Percentiles rank a stretch among this genome's conserved stretches.
These are phyloP conservation scores for Musa schizocarpa DNA, from an alignment of 176 grass and related monocot species.

Conservation along the genomic window DNA sequence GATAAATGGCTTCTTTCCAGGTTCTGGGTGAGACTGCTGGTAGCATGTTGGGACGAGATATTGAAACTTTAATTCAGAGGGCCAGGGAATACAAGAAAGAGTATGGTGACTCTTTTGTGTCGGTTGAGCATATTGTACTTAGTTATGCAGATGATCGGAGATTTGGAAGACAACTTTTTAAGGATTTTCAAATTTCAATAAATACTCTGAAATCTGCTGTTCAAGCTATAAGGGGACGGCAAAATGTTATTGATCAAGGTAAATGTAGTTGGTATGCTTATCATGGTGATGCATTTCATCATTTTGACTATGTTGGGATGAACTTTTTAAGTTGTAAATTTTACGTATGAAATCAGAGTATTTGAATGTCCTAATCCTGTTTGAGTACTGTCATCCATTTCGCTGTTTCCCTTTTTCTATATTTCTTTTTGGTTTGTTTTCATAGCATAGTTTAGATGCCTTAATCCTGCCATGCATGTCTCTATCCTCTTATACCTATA, in stretches of 20 bases:
- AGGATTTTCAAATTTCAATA: conserved; percentile 78
- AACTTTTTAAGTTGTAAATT: neutral
- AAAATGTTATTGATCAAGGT: conserved; percentile 98
- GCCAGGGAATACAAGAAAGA: conserved; percentile 89
- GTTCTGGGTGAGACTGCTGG: conserved; percentile 85
- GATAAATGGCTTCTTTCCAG: conserved; percentile 26
- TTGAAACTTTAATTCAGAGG: conserved; percentile 83
- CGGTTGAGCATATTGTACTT: conserved; percentile 91
- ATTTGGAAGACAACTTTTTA: conserved; percentile 86
- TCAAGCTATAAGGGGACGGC: conserved; percentile 75
- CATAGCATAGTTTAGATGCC: neutral
- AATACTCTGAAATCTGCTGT: conserved; percentile 65
- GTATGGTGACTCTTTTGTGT: conserved; percentile 86
- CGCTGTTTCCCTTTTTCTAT: too few relatives aligned
- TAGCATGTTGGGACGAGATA: conserved; percentile 82
- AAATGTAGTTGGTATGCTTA: neutral
- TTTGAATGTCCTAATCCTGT: too few relatives aligned
- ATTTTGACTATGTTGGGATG: neutral
- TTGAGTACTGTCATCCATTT: neutral
- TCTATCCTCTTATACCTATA: too few relatives aligned
- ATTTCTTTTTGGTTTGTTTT: neutral
- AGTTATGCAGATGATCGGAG: conserved; percentile 74
- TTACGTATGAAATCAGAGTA: too few relatives aligned
- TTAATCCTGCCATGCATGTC: neutral
- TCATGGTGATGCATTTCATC: neutral